phyloP scores from a whole-genome alignment of 257 asterid species.

The Anisodus tanguticus region DNA sequence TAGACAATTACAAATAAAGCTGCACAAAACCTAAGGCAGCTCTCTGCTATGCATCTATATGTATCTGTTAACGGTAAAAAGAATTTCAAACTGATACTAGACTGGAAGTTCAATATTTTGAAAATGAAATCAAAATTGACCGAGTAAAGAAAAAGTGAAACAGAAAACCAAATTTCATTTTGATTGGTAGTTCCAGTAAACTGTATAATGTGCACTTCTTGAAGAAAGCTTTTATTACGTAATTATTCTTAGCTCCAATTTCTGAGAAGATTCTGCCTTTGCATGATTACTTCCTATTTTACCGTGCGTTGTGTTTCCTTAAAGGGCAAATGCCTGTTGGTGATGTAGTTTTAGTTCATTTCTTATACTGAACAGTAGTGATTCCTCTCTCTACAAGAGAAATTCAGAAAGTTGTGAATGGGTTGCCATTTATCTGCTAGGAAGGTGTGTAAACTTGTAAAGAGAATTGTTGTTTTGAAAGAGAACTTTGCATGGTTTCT shows the following conservation, averaged over 20 bases:
- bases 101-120: conserved; percentile 18
- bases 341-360: conserved; percentile 21
- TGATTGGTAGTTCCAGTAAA: not conserved
- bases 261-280: not conserved
- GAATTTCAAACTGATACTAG: conserved; percentile 2
- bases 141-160: conserved; percentile 5
- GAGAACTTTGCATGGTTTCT: not conserved
- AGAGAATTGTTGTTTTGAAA: not conserved
- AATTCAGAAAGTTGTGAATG: not conserved
- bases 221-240: not conserved
- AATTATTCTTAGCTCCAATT: not conserved
- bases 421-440: not conserved
- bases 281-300: not conserved
- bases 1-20: not conserved
- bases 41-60: not conserved
- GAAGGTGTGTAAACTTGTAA: not conserved
- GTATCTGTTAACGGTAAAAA: not conserved
- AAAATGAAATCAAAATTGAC: not conserved
- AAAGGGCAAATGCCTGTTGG: not conserved
- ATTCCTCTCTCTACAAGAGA: not conserved
- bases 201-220: not conserved
- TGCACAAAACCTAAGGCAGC: not conserved
- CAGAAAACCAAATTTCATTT: not conserved
- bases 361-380: not conserved
- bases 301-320: not conserved